Conservation (phyloP, 148 eudicot species). For the Oxyria digyna region DNA sequence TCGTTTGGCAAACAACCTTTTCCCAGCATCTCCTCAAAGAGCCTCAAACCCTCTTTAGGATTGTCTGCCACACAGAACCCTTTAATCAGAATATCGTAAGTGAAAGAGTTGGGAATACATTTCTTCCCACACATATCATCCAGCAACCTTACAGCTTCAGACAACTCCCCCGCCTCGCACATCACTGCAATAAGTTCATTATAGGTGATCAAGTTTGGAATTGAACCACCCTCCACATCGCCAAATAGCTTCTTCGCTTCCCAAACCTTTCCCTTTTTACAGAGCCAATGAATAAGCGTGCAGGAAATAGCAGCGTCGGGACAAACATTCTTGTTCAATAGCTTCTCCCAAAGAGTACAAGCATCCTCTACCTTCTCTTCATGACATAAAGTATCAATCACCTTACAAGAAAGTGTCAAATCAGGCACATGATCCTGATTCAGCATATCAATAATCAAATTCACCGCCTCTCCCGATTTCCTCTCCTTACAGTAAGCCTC, state of each 20-base stretch:
- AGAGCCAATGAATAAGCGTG: slow-evolving; percentile 83
- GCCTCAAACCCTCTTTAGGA: slow-evolving; percentile 52
- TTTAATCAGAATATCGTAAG: slow-evolving; percentile 62
- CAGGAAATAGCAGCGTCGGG: slow-evolving; percentile 58
- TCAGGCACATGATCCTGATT: slow-evolving; percentile 35
- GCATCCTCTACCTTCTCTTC: slow-evolving; percentile 53
- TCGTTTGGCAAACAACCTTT: slow-evolving; percentile 49
- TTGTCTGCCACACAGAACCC: slow-evolving; percentile 76
- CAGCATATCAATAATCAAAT: slow-evolving; percentile 62
- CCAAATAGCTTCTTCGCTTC: slow-evolving; percentile 72
- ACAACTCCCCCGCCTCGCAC: slow-evolving; percentile 77
- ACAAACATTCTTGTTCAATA: slow-evolving; percentile 54
- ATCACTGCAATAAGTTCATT: slow-evolving; percentile 62
- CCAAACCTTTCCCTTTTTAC: slow-evolving; percentile 53
- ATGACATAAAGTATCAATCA: slow-evolving; percentile 40
- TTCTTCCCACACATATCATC: slow-evolving; percentile 82
- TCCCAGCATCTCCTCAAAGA: slow-evolving; percentile 69
- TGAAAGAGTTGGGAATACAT: slow-evolving; percentile 55
- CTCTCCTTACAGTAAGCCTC: slow-evolving; percentile 64
- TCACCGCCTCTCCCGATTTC: slow-evolving; percentile 61
- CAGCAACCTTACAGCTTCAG: slow-evolving; percentile 77
- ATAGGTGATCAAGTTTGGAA: slow-evolving; percentile 65
- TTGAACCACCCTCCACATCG: slow-evolving; percentile 59
- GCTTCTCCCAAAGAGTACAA: slow-evolving; percentile 38
- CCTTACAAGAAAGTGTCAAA: slow-evolving; percentile 50